Conservation (phyloP, 2,329 filamentous ascomycete genomes). For the Botrytis fragariae region DNA sequence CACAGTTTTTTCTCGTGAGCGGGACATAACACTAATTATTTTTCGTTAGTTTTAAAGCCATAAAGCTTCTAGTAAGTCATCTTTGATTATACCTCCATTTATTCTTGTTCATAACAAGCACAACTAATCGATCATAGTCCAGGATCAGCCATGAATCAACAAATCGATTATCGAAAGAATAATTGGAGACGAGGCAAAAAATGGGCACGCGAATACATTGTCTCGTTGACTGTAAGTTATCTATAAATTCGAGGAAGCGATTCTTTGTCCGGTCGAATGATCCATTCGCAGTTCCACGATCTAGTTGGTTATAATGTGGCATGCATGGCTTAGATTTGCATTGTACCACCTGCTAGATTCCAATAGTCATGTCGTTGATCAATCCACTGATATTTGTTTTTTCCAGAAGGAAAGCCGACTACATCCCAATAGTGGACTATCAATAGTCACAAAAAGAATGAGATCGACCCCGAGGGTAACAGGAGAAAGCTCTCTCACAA, state of each 20-base stretch:
- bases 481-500: not conserved
- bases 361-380: not conserved
- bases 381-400: not conserved
- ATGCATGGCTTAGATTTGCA: not conserved
- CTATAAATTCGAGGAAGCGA: rapidly evolving
- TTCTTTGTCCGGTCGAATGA: rapidly evolving
- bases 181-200: not conserved
- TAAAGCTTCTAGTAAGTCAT: not conserved
- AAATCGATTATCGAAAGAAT: not conserved
- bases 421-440: not conserved
- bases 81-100: not conserved
- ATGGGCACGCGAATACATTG: not conserved
- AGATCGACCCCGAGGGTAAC: rapidly evolving
- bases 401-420: not conserved
- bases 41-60: not conserved
- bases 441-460: not conserved
- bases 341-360: not conserved
- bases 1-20: no score
- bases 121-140: not conserved
- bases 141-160: not conserved
- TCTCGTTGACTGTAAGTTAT: not conserved
- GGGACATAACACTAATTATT: no score
- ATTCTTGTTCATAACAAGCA: not conserved
- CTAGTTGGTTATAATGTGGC: not conserved
- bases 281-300: not conserved